A percentile compares a stretch with the other conserved stretches of the same genome.
phyloP scores from a whole-genome alignment of 768 basidiomycete genomes.

The Pisolithus microcarpus region DNA sequence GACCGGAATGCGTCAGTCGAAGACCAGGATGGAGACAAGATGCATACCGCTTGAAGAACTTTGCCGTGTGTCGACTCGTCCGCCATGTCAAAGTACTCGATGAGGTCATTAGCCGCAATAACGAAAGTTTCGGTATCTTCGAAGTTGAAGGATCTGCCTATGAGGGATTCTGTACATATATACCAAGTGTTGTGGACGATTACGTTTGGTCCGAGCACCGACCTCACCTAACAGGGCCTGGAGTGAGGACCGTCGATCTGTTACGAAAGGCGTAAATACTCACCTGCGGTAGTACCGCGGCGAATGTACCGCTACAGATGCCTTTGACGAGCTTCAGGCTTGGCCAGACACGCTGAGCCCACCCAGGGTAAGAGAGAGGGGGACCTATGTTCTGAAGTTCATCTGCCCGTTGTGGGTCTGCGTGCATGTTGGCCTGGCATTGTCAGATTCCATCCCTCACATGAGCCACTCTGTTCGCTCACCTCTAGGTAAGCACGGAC shows the following conservation, averaged over 20 bases:
- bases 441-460: too few species aligned
- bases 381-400: conserved; percentile 5
- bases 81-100: conserved; percentile 4
- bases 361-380: not conserved
- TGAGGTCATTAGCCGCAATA: not conserved
- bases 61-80: not conserved
- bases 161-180: not conserved
- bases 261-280: not conserved
- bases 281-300: conserved; percentile 3
- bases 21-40: too few species aligned
- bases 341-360: conserved; percentile 5
- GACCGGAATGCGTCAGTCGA: not conserved
- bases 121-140: not conserved
- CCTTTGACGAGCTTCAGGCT: not conserved
- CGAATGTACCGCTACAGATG: conserved; percentile 3
- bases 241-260: too few species aligned
- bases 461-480: too few species aligned
- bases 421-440: too few species aligned
- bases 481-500: too few species aligned
- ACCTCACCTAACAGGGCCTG: not conserved
- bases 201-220: conserved; percentile 4
- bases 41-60: not conserved
- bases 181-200: not conserved
- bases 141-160: conserved; percentile 1
- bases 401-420: conserved; percentile 1